These are phyloP conservation scores for Lantana camara DNA, from an alignment of 257 asterid species.

Conservation along the genomic window DNA sequence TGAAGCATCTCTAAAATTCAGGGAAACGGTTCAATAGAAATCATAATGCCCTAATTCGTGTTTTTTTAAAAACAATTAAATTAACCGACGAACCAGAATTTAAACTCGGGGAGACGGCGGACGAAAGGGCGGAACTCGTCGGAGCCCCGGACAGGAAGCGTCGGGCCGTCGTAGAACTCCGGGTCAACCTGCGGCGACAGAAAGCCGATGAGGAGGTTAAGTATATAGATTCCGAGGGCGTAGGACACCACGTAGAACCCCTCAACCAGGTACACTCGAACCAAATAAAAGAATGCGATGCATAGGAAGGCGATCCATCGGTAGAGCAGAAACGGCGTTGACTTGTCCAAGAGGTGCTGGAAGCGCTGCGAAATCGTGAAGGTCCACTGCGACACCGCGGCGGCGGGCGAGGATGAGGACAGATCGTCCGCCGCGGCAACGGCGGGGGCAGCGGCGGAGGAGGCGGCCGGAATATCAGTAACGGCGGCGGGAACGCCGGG, in stretches of 20 bases:
- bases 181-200: constrained; percentile 69
- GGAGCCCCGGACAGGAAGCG: constrained; percentile 49
- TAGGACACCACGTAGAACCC: constrained; percentile 70
- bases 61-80: not conserved
- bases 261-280: constrained; percentile 49
- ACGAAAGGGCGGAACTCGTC: constrained; percentile 72
- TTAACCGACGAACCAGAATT: constrained; percentile 48
- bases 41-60: constrained; percentile 23
- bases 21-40: not conserved
- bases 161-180: constrained; percentile 39
- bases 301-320: constrained; percentile 64
- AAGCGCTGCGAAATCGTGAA: constrained; percentile 40
- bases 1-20: not conserved
- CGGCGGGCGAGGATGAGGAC: constrained; percentile 22
- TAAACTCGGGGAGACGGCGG: constrained; percentile 62
- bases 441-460: constrained; percentile 8
- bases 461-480: not conserved
- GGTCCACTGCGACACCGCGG: constrained; percentile 30
- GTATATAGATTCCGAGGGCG: constrained; percentile 59
- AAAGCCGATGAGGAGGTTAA: constrained; percentile 51
- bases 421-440: constrained; percentile 22
- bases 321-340: constrained; percentile 47
- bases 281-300: constrained; percentile 48
- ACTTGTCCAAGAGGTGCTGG: constrained; percentile 62
- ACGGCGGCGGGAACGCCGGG: constrained; percentile 28